Base-by-base conservation (phyloP, 2,329 filamentous ascomycete species). In the Aspergillus carbonarius region DNA sequence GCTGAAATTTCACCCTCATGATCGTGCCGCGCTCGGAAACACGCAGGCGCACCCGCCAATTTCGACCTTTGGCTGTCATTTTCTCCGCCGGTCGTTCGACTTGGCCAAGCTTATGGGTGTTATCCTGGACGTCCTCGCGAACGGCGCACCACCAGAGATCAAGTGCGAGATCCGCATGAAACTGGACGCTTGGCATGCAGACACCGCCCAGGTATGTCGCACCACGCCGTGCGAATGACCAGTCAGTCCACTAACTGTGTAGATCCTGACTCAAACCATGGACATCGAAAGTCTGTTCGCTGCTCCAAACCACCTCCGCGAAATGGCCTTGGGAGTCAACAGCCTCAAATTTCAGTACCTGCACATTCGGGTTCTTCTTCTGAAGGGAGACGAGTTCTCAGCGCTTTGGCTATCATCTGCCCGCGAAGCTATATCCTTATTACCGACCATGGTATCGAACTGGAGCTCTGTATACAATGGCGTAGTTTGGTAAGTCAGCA, bases 401-500 rank as follows among this genome's bases (percentile, higher is more conserved):
- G 10, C 30, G 18, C 25, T 54, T 0, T 44, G 57, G 3, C 15
- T 64, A 27, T 40, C 49, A 2, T 62, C 47, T 50, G 55, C 62
- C 6, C 62, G 60, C 4, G 62, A 64, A 44, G 60, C 62, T 15
- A 59, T 64, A 32, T 60, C 54, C 3, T 30, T 60, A 15, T 25
- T 64, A n/a, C 27, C 42, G 2, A 49, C 51, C 5, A 55, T 62
- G 35, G 58, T 64, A 8, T 64, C 62, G 8, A 60, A 60, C 17
- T 64, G 60, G 60, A 46, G 40, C 20, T 62, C 60, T 5, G 55
- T 64, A 35, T 62, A 64, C 44, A 64, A 64, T 17, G 62, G 60
- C 25, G 55, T 62, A 0, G 30, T 57, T n/a, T 64, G 62, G 60
- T 64, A 61, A 42, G 55, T 15, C 25, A 6, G 10, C 17, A 53